phyloP scores from a whole-genome alignment of 2,329 filamentous ascomycete species.

The Aspergillus calidoustus region DNA sequence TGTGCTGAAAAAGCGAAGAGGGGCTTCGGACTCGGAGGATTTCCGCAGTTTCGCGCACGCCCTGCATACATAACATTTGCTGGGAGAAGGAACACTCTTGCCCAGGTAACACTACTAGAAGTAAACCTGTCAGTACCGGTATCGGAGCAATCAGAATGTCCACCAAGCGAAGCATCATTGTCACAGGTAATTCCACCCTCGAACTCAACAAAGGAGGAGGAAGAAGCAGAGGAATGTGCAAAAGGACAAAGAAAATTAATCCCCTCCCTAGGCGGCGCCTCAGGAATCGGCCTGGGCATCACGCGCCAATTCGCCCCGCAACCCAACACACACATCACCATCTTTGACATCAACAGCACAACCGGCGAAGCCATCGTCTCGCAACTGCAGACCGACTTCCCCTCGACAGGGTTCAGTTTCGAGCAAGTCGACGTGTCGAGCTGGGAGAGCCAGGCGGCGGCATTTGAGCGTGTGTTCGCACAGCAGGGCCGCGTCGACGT shows the following conservation, averaged over 20 bases:
- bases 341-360: conserved; percentile 38
- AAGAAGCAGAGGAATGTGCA: not conserved
- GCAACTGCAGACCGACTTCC: conserved; percentile 31
- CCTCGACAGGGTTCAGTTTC: conserved; percentile 33
- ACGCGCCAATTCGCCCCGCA: conserved; percentile 36
- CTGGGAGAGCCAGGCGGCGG: conserved; percentile 42
- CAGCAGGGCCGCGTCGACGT: conserved; percentile 48
- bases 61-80: conserved; percentile 4
- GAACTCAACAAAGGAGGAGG: not conserved
- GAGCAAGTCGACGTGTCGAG: conserved; percentile 39
- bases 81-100: not conserved
- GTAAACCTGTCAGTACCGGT: not conserved
- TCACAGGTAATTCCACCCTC: conserved; percentile 29
- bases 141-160: conserved; percentile 9
- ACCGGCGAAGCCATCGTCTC: conserved; percentile 29
- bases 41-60: not conserved
- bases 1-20: not conserved
- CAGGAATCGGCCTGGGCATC: conserved; percentile 43
- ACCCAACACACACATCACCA: conserved; percentile 36
- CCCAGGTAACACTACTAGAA: not conserved
- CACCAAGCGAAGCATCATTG: conserved; percentile 32
- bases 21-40: not conserved
- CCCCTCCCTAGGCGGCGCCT: conserved; percentile 37
- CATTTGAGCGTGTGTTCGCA: conserved; percentile 25
- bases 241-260: not conserved